Evolutionary conservation across 169 alveolate species (phyloP).

Genomic region (Plasmodium berghei): DNA sequence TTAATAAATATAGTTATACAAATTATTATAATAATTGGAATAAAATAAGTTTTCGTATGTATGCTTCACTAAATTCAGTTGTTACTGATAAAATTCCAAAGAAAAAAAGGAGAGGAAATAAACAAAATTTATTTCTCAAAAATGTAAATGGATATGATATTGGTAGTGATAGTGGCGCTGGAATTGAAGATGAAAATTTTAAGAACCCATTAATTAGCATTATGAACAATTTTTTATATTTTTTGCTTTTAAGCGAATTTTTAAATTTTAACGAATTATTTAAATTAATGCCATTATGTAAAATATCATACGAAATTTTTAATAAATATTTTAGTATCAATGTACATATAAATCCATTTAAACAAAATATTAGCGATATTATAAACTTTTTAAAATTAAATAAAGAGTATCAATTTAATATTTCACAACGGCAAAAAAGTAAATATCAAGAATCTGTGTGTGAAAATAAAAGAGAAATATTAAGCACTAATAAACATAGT

Average conservation of each 20-base stretch:
- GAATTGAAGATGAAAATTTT: conserved; percentile 21
- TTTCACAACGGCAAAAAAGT: conserved; percentile 12
- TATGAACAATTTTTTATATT: conserved; percentile 67
- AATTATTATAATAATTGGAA: conserved; percentile 73
- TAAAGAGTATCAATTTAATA: conserved; percentile 65
- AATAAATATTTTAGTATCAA: conserved; percentile 34
- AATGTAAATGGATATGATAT: not conserved
- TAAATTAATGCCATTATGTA: conserved; percentile 71
- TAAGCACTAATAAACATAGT: not conserved
- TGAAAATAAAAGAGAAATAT: conserved; percentile 24
- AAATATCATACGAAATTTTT: conserved; percentile 35
- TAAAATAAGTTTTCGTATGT: conserved; percentile 65
- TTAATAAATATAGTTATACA: conserved; percentile 70
- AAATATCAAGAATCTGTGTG: not conserved
- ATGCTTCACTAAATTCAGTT: conserved; percentile 54
- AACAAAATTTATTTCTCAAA: not conserved
- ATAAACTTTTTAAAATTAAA: conserved; percentile 42
- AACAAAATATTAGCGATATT: conserved; percentile 56
- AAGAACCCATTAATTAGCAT: conserved; percentile 40
- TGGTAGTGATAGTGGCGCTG: not conserved
- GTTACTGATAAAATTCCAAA: conserved; percentile 1
- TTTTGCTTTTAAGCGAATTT: conserved; percentile 59
- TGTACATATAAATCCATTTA: conserved; percentile 71
- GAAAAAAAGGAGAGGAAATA: conserved; percentile 14
- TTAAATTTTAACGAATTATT: conserved; percentile 42